Base-by-base conservation (phyloP, 768 basidiomycete genomes). In the Favolaschia claudopus region DNA sequence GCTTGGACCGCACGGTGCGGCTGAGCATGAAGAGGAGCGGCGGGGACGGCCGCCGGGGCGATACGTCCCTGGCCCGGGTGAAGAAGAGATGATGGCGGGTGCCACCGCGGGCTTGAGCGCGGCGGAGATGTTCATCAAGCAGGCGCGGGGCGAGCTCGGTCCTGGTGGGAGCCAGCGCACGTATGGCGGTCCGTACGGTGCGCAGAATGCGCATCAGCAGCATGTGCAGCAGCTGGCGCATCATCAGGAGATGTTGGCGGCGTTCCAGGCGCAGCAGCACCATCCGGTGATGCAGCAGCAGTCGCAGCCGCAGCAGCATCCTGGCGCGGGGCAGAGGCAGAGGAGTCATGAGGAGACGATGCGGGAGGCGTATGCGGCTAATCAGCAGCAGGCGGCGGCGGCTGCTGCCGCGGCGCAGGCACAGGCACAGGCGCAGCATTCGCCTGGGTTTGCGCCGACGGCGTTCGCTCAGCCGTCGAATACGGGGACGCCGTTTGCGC, bases 111-210 rank as follows among this genome's bases (percentile, higher is more conserved):
- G 60, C 50, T 48, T 84, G 66, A 83, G 79, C 46, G 85, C 87
- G n/a, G 84, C 86, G 33, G 88, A 89, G 32, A 83, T 89, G 82
- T 91, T 89, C 69, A 62, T 77, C 19, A 79, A 82, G 60, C 88
- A 89, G 70, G 86, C 88, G 36, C 69, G 83, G 48, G 85, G 85
- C 14, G 84, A 88, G 65, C 77, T 82, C 15, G 76, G 76, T 8
- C 71, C 73, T 29, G 71, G 68, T 4, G 74, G 73, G 45, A 72
- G 74, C 63, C 69, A n/a, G 67, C 68, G 52, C 10, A 48, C 37
- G 51, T 44, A 61, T 48, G 55, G 48, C 60, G n/a, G n/a, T n/a
- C n/a, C n/a, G 54, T 51, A 54, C 32, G 27, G 34, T 3, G 47
- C 8, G 19, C 17, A 31, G 19, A 25, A 27, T n/a, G n/a, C n/a